phyloP scores from a whole-genome alignment of 345 rosid species.

The Firmiana major region DNA sequence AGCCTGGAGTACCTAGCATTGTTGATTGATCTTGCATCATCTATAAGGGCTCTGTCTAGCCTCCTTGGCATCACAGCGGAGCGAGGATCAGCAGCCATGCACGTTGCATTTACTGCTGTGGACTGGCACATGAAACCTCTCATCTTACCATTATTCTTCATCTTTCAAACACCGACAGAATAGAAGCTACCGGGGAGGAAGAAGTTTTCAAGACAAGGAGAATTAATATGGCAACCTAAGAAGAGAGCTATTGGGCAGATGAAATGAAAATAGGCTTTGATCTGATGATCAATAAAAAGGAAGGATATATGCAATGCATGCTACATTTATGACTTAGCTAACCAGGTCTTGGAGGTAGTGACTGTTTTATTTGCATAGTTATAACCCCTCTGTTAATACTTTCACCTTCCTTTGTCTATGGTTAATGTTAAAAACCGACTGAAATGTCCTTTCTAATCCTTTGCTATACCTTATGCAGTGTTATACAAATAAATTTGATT shows the following conservation, averaged over 20 bases:
- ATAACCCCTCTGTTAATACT: constrained; percentile 18
- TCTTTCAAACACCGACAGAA: not conserved
- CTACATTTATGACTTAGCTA: constrained; percentile 37
- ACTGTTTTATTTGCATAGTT: not conserved
- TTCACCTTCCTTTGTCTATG: constrained; percentile 19
- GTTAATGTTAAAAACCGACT: constrained; percentile 3
- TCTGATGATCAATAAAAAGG: not conserved
- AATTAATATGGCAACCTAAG: not conserved
- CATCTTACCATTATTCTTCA: constrained; percentile 18
- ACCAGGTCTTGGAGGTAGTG: constrained; percentile 7
- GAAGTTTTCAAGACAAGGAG: not conserved
- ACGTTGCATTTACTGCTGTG: constrained; percentile 39
- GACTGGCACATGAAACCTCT: constrained; percentile 68
- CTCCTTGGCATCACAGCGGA: constrained; percentile 40
- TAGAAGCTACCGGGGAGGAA: not conserved
- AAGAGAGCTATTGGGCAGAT: not conserved
- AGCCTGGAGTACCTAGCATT: constrained; percentile 33
- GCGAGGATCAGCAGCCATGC: constrained; percentile 38
- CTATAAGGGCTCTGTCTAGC: constrained; percentile 12
- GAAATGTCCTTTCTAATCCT: not conserved
- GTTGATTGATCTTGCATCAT: constrained; percentile 16
- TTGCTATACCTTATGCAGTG: not conserved
- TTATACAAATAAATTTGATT: not conserved
- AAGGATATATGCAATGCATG: constrained; percentile 17
- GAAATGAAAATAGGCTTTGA: not conserved